These are phyloP conservation scores for Schizosaccharomyces pombe DNA, from an alignment of 805 yeast genomes.

Conservation along the genomic window ASM294v3 CU329670.1:1269001-1269500, in stretches of 20 bases:
- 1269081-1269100: neutral
- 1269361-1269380: neutral
- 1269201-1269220: neutral
- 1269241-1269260: neutral
- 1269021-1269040: neutral
- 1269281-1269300: neutral
- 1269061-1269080: neutral
- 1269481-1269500: no score
- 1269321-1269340: neutral
- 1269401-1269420: neutral
- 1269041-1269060: neutral
- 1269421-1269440: neutral
- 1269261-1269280: neutral
- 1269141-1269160: neutral
- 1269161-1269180: neutral
- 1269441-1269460: neutral
- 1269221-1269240: neutral
- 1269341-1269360: neutral
- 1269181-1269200: conserved; percentile 5
- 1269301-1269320: neutral
- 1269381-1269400: neutral
- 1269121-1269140: neutral
- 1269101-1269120: neutral
- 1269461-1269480: no score
- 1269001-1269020: neutral